Conservation (phyloP, 1,284 basidiomycete species). For the Schizophyllum commune region DNA sequence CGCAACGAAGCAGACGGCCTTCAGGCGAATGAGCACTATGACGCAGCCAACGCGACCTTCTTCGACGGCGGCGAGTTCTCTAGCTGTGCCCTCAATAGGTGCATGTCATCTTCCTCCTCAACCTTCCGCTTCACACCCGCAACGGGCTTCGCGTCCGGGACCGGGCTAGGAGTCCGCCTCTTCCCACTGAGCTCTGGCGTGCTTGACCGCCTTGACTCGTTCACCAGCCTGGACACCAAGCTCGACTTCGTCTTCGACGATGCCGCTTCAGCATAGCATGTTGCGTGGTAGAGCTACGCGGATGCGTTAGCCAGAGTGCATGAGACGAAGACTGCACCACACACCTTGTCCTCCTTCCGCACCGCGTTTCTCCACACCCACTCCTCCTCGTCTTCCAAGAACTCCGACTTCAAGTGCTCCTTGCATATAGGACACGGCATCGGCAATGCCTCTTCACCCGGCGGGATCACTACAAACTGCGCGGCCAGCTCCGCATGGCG, state of each 20-base stretch:
- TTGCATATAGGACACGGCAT: constrained; percentile 96
- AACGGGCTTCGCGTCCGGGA: neutral
- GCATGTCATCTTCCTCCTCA: neutral
- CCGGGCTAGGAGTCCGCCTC: neutral
- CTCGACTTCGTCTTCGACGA: neutral
- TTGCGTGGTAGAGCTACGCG: constrained; percentile 79
- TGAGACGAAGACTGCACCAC: constrained; percentile 19
- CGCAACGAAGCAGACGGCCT: neutral
- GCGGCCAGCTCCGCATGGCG: constrained; percentile 69
- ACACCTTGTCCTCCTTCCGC: constrained; percentile 72
- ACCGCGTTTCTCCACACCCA: constrained; percentile 97
- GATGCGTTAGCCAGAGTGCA: constrained; percentile 5
- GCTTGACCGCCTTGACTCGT: neutral
- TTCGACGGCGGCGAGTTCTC: neutral
- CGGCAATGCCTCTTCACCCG: constrained; percentile 73
- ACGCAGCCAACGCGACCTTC: neutral
- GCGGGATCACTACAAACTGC: constrained; percentile 81
- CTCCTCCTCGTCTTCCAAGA: constrained; percentile 94
- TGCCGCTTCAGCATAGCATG: constrained; percentile 77
- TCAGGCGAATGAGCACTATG: neutral
- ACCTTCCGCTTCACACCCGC: neutral
- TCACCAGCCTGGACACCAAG: neutral
- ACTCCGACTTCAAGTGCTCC: constrained; percentile 89
- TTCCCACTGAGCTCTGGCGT: constrained; percentile 2
- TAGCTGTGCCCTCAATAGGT: neutral